Base-by-base conservation (phyloP, 1,284 basidiomycete genomes). In the Megacollybia platyphylla region DNA sequence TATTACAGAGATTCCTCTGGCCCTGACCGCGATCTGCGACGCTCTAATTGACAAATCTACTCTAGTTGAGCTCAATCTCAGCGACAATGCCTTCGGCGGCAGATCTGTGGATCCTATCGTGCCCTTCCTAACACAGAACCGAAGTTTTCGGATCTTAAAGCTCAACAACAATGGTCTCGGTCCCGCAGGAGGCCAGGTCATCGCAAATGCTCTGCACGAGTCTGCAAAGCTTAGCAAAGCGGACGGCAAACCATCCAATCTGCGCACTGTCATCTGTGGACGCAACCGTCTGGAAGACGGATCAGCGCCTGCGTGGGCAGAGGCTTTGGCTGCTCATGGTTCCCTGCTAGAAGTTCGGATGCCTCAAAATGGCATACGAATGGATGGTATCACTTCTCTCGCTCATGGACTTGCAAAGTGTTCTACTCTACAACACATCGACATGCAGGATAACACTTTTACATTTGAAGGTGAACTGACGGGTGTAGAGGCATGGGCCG, bases 141-240 rank as follows among this genome's bases (percentile, higher is more conserved):
- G 77, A 42, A 73, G 71, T 48, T 77, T 92, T 64, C 76, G 83
- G 55, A 71, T 89, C 45, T 78, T 98, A 57, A 87, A 84, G 55
- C 77, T 98, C 49, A 96, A 90, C 65, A 98, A 98, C 70, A 98
- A 97, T 62, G 94, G 94, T 27, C 77, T 98, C 28, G 96, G 96
- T n/a, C 85, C 90, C 18, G 79, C 76, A 7, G 96, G 93, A 20
- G 96, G 94, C 34, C 69, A 67, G 17, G 80, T 87, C 52, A 78
- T 98, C 51, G 90, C 96, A 32, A 71, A 81, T 42, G 96, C 96
- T 9, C 68, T 98, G 8, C 64, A 77, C 35, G 75, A 77, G 50
- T 89, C 88, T 29, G 93, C 91, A 2, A 65, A 73, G 44, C 67
- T 82, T 44, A 77, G 76, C 48, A 74, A 79, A 53, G 66, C 67